Evolutionary conservation across 306 rosid species (phyloP), one percentile per base, ranked within the genome.

Genomic region (Echinosophora koreensis): DNA sequence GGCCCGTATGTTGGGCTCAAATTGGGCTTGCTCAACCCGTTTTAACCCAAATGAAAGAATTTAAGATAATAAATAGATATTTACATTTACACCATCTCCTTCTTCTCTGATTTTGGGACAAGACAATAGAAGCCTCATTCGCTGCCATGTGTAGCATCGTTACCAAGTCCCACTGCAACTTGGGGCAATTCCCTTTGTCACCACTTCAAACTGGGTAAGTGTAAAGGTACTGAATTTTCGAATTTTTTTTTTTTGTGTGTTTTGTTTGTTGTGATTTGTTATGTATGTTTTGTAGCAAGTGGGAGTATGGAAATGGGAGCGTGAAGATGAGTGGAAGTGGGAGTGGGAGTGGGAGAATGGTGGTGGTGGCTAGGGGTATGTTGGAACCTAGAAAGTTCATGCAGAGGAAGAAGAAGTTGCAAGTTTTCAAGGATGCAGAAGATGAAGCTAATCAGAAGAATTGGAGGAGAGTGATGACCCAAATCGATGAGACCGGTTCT

Each of bases 391-490:
- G 98, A 64, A 95, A 89, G 80, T 89, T 92, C 73, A 79, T 90
- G 88, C 89, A 80, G 82, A 92, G 74, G 83, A 89, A 93, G 83
- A 92, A 72, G 89, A 88, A 87, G 69, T 15, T 44, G 37, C 86
- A 88, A 62, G 86, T 83, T 18, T 95, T 95, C 50, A 91, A 84
- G 79, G 96, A 92, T 59, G 93, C 81, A 2, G 90, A 84, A 1
- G 96, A 95, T 52, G 98, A 92, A 88, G 91, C 91, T 5, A 78
- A 90, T 14, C 91, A 92, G 84, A 95, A 83, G 88, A 92, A 88
- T 71, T 95, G 97, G 97, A 86, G 96, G 89, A 90, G 87, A 73
- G 18, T 92, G 79, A 90, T 92, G 96, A 92, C 79, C 10, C 81
- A 89, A 76, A 95, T 95, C 18, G 92, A 88, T 4, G 91, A 92